phyloP scores from a whole-genome alignment of 2,329 filamentous ascomycete genomes.

The Fusarium longipes region DNA sequence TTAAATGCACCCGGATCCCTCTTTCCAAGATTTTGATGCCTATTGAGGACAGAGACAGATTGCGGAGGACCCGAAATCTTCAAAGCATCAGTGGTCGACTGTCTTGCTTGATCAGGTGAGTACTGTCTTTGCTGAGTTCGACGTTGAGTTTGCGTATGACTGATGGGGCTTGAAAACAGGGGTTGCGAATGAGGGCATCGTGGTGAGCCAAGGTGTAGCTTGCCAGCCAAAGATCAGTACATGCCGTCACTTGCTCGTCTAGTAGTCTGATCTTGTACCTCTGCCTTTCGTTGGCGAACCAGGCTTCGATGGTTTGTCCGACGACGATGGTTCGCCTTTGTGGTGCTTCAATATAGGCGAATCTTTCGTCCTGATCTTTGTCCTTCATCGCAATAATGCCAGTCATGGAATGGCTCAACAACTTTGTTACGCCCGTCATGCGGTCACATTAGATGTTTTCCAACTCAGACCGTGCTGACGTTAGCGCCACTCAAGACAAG shows the following conservation, averaged over 20 bases:
- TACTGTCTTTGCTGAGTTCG: not conserved
- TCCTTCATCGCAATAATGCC: not conserved
- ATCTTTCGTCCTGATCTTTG: not conserved
- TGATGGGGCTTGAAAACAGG: conserved; percentile 28
- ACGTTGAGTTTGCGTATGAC: conserved; percentile 34
- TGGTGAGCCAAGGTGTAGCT: not conserved
- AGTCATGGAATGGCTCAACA: no score
- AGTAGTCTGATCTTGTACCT: conserved; percentile 11
- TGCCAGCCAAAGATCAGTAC: conserved; percentile 12
- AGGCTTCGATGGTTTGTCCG: not conserved
- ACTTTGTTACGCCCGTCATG: no score
- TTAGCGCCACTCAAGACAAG: no score
- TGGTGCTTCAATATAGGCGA: not conserved
- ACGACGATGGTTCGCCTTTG: not conserved
- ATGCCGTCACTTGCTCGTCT: not conserved
- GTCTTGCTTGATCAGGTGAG: conserved; percentile 17
- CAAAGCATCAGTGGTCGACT: not conserved
- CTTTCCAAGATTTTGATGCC: not conserved
- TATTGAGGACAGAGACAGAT: conserved; percentile 8
- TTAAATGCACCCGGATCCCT: conserved; percentile 30
- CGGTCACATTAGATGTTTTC: no score
- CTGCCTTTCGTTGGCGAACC: not conserved
- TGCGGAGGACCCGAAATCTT: conserved; percentile 6
- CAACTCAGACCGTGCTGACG: no score
- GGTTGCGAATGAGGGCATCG: not conserved